These are phyloP conservation scores for Fomitopsis serialis DNA, from an alignment of 768 basidiomycete genomes.

Conservation along the genomic window DNA sequence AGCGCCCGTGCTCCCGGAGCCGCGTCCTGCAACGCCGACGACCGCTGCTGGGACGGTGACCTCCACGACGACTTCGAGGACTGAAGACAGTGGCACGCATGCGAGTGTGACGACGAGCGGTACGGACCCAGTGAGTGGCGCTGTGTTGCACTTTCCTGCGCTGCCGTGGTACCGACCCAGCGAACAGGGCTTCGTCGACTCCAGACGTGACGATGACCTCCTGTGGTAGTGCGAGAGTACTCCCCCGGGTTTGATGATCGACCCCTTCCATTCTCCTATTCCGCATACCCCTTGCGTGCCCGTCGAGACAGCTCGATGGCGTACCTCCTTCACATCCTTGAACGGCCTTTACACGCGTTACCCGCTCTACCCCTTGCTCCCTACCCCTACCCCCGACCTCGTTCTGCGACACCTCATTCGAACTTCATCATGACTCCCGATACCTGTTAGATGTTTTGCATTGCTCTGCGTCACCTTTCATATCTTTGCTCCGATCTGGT, in stretches of 20 bases:
- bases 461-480: not conserved
- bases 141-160: constrained; percentile 22
- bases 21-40: constrained; percentile 1
- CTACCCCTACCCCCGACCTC: not conserved
- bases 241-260: not conserved
- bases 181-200: constrained; percentile 9
- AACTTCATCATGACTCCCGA: not conserved
- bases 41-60: constrained; percentile 18
- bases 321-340: not conserved
- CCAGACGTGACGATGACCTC: constrained; percentile 10
- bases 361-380: not conserved
- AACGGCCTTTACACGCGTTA: not conserved
- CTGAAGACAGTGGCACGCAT: constrained; percentile 18
- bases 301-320: not conserved
- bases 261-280: not conserved
- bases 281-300: not conserved
- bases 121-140: constrained; percentile 29
- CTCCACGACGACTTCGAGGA: constrained; percentile 17
- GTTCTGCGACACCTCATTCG: not conserved
- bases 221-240: constrained; percentile 6
- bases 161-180: constrained; percentile 17
- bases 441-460: not conserved
- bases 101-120: constrained; percentile 27
- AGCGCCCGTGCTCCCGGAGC: not conserved
- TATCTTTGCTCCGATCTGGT: not conserved